phyloP scores from a whole-genome alignment of 2,329 filamentous ascomycete species.

The Karstenula rhodostoma region DNA sequence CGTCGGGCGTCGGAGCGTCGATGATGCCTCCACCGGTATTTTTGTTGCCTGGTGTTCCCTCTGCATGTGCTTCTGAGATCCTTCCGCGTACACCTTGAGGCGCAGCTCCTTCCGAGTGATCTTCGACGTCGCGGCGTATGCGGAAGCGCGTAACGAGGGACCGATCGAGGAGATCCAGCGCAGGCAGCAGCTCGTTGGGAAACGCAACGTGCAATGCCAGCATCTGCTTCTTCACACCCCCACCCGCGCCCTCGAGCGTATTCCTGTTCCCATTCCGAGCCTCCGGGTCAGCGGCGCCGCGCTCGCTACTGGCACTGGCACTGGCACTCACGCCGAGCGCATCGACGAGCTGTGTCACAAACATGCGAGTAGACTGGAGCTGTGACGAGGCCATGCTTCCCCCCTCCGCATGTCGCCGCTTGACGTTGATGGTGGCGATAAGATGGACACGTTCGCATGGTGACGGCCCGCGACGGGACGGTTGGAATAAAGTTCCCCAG shows the following conservation, averaged over 20 bases:
- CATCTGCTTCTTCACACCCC: constrained; percentile 59
- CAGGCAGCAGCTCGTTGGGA: constrained; percentile 80
- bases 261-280: constrained; percentile 42
- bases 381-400: constrained; percentile 16
- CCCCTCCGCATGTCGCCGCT: constrained; percentile 17
- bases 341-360: constrained; percentile 45
- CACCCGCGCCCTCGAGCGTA: constrained; percentile 48
- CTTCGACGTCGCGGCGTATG: constrained; percentile 17
- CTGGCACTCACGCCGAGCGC: constrained; percentile 28
- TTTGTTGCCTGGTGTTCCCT: not conserved
- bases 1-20: not conserved
- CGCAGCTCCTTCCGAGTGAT: not conserved
- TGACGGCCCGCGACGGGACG: constrained; percentile 19
- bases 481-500: constrained; percentile 32
- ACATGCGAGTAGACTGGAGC: constrained; percentile 36
- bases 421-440: constrained; percentile 3
- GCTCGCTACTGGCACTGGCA: constrained; percentile 8
- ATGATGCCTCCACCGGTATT: no score
- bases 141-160: constrained; percentile 68
- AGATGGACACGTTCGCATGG: constrained; percentile 17
- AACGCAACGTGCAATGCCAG: constrained; percentile 86
- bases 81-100: not conserved
- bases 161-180: constrained; percentile 86
- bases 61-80: not conserved
- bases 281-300: constrained; percentile 21